A percentile compares a stretch with the other conserved stretches of the same genome.
These are phyloP conservation scores for Aspergillus sp. DNA, from an alignment of 2,329 filamentous ascomycete genomes.

Conservation along the genomic window DNA sequence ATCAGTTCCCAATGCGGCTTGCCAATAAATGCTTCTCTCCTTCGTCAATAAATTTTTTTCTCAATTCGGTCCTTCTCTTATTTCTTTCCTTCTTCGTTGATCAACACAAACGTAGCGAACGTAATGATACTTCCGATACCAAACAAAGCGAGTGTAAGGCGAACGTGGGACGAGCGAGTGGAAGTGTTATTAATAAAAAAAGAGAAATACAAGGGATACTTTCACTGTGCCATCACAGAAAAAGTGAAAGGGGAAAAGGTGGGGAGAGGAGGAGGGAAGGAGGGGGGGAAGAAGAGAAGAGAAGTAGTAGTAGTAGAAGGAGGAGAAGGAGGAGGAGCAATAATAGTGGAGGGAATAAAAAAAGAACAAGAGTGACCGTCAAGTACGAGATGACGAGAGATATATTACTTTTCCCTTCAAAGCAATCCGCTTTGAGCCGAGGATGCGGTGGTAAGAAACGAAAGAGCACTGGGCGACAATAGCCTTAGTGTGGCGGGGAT, in stretches of 20 bases:
- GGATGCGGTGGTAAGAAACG: slow-evolving; percentile 13
- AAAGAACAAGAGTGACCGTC: slow-evolving; percentile 12
- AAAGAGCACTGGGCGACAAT: slow-evolving; percentile 15
- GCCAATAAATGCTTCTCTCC: slow-evolving; percentile 17
- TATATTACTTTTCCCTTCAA: slow-evolving; percentile 17
- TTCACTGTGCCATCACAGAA: slow-evolving; percentile 36
- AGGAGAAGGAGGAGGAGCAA: slow-evolving; percentile 19
- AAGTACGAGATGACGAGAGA: slow-evolving; percentile 22
- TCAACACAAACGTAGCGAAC: slow-evolving; percentile 41
- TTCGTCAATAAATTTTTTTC: not conserved
- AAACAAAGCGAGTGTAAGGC: slow-evolving; percentile 41
- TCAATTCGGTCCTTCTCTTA: slow-evolving; percentile 9
- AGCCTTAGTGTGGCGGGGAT: slow-evolving; percentile 23
- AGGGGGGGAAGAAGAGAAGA: slow-evolving; percentile 20
- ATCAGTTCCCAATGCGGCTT: slow-evolving; percentile 13
- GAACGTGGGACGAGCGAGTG: slow-evolving; percentile 41
- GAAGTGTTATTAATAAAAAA: slow-evolving; percentile 22
- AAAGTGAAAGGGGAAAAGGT: slow-evolving; percentile 14
- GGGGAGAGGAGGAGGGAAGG: slow-evolving; percentile 20
- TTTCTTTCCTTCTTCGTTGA: slow-evolving; percentile 17
- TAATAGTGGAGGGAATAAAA: slow-evolving; percentile 6
- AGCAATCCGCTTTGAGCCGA: slow-evolving; percentile 9
- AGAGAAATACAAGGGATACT: slow-evolving; percentile 17
- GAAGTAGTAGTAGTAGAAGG: slow-evolving; percentile 20
- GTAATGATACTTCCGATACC: slow-evolving; percentile 36